Evolutionary conservation across 2,329 filamentous ascomycete species (phyloP).

Genomic region (Alternaria solani): DNA sequence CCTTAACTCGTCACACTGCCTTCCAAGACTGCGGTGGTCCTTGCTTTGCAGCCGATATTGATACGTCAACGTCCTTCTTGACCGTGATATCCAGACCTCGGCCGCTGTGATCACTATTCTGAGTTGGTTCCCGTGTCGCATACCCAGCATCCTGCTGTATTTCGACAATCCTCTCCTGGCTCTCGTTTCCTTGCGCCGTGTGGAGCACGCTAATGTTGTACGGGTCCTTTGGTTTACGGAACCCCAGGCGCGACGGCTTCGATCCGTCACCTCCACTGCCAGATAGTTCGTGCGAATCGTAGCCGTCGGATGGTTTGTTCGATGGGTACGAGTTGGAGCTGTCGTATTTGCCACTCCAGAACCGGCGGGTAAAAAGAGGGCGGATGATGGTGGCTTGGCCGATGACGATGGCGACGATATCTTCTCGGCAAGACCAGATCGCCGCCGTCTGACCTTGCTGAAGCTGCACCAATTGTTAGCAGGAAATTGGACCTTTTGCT

Average conservation of each 20-base stretch:
- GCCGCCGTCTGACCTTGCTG: slow-evolving; percentile 33
- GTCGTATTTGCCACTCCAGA: slow-evolving; percentile 12
- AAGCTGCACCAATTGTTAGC: slow-evolving; percentile 5
- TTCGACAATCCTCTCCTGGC: slow-evolving; percentile 23
- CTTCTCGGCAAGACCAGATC: slow-evolving; percentile 53
- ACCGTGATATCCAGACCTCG: neutral
- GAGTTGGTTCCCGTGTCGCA: neutral
- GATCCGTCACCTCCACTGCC: neutral
- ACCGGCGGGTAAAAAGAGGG: slow-evolving; percentile 30
- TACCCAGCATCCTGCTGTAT: neutral
- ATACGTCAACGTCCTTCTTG: slow-evolving; percentile 3
- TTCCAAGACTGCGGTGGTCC: neutral
- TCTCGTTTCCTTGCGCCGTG: slow-evolving; percentile 19
- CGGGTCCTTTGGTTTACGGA: slow-evolving; percentile 22
- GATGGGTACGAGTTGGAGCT: slow-evolving; percentile 13
- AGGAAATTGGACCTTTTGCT: neutral
- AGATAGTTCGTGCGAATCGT: slow-evolving; percentile 16
- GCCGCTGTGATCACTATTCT: neutral
- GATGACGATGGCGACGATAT: slow-evolving; percentile 51
- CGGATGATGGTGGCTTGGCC: slow-evolving; percentile 50
- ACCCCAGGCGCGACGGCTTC: slow-evolving; percentile 6
- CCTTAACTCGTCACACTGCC: neutral
- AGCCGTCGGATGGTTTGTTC: slow-evolving; percentile 7
- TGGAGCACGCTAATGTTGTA: slow-evolving; percentile 23
- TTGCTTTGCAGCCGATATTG: neutral